Percentiles rank a stretch among this genome's conserved stretches.
These are phyloP conservation scores for Globisporangium nagaii DNA, from an alignment of 352 stramenopile species.

Conservation along the genomic window DNA sequence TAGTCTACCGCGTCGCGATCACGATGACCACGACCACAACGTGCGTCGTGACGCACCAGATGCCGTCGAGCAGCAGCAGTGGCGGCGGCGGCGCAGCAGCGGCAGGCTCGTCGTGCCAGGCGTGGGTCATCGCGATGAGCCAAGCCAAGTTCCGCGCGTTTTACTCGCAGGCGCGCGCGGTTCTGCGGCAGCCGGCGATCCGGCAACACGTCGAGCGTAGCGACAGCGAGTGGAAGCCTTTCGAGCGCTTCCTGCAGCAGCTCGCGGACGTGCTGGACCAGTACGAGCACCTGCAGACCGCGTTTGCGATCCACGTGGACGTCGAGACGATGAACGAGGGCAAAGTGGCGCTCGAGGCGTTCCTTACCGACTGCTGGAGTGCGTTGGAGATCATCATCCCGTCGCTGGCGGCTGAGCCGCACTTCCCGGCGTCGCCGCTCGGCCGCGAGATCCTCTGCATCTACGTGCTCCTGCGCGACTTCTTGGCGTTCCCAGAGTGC, in stretches of 20 bases:
- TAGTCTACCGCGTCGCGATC: slow-evolving; percentile 56
- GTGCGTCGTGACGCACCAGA: slow-evolving; percentile 14
- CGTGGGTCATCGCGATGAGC: slow-evolving; percentile 59
- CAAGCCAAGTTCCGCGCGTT: slow-evolving; percentile 51
- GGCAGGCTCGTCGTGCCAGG: slow-evolving; percentile 22
- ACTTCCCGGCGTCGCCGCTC: slow-evolving; percentile 21
- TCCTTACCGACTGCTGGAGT: slow-evolving; percentile 42
- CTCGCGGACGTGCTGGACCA: slow-evolving; percentile 30
- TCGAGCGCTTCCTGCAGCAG: slow-evolving; percentile 35
- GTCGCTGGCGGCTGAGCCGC: slow-evolving; percentile 35
- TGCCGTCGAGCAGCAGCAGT: slow-evolving; percentile 5
- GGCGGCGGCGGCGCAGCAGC: slow-evolving; percentile 6
- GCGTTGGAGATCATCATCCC: slow-evolving; percentile 40
- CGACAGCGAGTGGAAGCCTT: slow-evolving; percentile 39
- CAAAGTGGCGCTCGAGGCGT: slow-evolving; percentile 33
- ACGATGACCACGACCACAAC: slow-evolving; percentile 13
- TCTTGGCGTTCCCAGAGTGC: slow-evolving; percentile 39
- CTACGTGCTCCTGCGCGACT: slow-evolving; percentile 48
- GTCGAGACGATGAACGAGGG: slow-evolving; percentile 26
- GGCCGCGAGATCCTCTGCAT: slow-evolving; percentile 32
- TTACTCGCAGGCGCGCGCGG: slow-evolving; percentile 30
- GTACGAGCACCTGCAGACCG: slow-evolving; percentile 31
- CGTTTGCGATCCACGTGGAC: slow-evolving; percentile 38
- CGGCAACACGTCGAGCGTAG: slow-evolving; percentile 10
- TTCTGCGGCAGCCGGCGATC: slow-evolving; percentile 33